These are phyloP conservation scores for Leishmania turanica DNA, from an alignment of 208 protist species.

Conservation along the genomic window DNA sequence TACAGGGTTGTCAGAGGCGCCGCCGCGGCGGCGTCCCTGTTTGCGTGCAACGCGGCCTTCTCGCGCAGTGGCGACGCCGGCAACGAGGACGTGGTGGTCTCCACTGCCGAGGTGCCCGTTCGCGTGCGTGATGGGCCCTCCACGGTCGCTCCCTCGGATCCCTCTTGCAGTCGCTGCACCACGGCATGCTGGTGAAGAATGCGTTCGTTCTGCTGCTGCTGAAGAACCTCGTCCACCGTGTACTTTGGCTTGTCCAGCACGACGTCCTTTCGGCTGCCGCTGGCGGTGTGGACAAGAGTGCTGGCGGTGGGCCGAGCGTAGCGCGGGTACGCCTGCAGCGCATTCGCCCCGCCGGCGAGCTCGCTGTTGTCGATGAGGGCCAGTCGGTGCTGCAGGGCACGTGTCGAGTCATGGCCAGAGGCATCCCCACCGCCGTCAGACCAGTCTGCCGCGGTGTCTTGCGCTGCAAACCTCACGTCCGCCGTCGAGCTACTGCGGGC, in stretches of 20 bases:
- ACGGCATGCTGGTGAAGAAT: conserved; percentile 64
- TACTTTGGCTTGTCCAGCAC: conserved; percentile 49
- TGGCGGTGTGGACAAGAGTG: conserved; percentile 60
- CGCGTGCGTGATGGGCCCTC: background rate
- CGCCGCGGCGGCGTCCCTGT: background rate
- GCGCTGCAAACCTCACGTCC: background rate
- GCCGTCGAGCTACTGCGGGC: background rate
- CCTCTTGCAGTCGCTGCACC: conserved; percentile 37
- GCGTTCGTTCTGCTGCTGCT: conserved; percentile 45
- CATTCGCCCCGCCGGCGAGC: conserved; percentile 41
- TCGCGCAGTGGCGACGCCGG: background rate
- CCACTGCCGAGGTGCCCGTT: background rate
- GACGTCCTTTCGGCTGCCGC: conserved; percentile 37
- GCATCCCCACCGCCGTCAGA: background rate
- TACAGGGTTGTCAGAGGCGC: background rate
- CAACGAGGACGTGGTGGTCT: background rate
- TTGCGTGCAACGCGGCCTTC: background rate
- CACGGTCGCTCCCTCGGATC: background rate
- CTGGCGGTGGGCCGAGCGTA: conserved; percentile 70
- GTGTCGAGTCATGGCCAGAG: background rate
- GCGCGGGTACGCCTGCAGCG: conserved; percentile 35
- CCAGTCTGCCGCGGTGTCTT: background rate
- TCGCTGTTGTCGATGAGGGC: conserved; percentile 65
- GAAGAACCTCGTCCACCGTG: conserved; percentile 43
- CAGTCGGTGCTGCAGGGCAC: conserved; percentile 33